Conservation (phyloP, 176 grass and related monocot species). For the Ananas comosus region DNA sequence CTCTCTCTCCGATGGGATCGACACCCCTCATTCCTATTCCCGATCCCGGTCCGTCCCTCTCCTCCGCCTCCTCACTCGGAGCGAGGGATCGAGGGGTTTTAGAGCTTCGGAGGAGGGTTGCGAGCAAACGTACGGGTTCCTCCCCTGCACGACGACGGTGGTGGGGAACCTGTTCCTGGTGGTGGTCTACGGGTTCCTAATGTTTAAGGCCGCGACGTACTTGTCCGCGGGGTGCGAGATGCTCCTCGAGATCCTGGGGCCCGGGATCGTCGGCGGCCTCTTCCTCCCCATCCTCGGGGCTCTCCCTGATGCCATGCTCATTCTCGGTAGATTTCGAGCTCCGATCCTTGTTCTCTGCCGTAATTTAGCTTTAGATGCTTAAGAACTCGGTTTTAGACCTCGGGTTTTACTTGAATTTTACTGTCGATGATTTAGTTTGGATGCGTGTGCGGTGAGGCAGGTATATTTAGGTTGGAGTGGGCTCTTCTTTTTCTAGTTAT, state of each 20-base stretch:
- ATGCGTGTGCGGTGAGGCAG: too few relatives aligned
- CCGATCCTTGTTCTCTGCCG: constrained; percentile 1
- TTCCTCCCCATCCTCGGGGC: constrained; percentile 95
- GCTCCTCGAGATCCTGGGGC: constrained; percentile 85
- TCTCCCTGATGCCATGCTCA: constrained; percentile 77
- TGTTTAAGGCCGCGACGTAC: constrained; percentile 85
- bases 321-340: constrained; percentile 43
- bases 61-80: constrained; percentile 22
- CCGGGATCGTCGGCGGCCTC: constrained; percentile 85
- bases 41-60: constrained; percentile 17
- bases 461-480: too few relatives aligned
- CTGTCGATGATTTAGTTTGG: constrained; percentile 5
- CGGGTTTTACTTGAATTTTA: constrained; percentile 2
- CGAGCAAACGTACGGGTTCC: constrained; percentile 77
- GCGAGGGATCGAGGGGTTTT: neutral
- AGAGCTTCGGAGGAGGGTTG: constrained; percentile 33
- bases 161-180: constrained; percentile 78
- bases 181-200: constrained; percentile 70
- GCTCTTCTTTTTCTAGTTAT: too few relatives aligned
- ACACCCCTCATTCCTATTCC: neutral
- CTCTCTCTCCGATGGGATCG: constrained; percentile 28
- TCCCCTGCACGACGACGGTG: constrained; percentile 86
- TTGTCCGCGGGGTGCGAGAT: constrained; percentile 78
- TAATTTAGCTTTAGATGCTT: constrained; percentile 14
- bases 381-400: constrained; percentile 20